Base-by-base conservation (phyloP, 129 eudicot genomes). In the Lactuca sativa region DNA sequence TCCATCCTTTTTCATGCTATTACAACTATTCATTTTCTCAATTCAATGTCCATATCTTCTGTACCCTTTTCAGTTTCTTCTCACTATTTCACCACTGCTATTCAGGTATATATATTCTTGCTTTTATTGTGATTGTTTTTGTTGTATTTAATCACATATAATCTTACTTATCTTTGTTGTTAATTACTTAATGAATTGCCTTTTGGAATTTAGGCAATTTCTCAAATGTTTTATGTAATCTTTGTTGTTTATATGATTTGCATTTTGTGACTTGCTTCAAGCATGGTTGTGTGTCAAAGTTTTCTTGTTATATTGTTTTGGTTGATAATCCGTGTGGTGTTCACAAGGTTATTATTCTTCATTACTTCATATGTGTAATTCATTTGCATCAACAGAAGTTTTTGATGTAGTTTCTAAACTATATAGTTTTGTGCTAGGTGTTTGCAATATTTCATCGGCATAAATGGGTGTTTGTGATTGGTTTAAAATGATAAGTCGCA, bases 391-490 rank as follows among this genome's bases (percentile, higher is more conserved):
- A 65, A 5, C 49, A 7, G 25, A 52, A 43, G 32, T 64, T 64
- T 43, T 64, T 47, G 30, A 48, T 66, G 18, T 10, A 64, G 37
- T 64, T 43, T 34, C 31, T 47, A 4, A 67, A 34, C 14, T 14
- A 25, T 33, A 58, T 44, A 47, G 17, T 43, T 61, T 59, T 69
- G 59, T 51, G 76, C 25, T 77, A 77, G 81, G 81, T 53, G 32
- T 69, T 34, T 25, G 62, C 59, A 49, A 36, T 18, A 13, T 15
- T 52, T 48, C 13, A 33, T 17, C 4, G 30, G 38, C 54, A 49
- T 17, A 33, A 52, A 79, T 79, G 83, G 79, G 83, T 67, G 73
- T 66, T 31, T 73, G 82, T 67, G 33, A 51, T 59, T 84, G 88
- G 75, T 72, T 84, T 47, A 84, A 80, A 66, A 54, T 32, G 47